Conservation (phyloP, 768 basidiomycete species). For the Russula lepida region DNA sequence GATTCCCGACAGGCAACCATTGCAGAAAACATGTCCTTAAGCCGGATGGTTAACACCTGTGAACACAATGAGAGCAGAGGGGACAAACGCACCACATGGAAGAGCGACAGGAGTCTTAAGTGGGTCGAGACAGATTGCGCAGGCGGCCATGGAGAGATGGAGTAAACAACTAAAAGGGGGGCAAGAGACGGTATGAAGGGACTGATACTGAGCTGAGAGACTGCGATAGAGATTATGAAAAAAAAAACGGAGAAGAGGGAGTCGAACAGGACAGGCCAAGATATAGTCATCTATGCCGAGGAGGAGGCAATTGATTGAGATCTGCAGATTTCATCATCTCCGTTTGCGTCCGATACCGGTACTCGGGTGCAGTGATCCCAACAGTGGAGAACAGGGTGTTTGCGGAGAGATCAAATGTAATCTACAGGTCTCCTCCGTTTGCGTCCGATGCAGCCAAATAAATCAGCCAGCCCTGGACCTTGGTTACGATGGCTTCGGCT, state of each 20-base stretch:
- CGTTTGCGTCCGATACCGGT: conserved; percentile 7
- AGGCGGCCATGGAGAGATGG: conserved; percentile 11
- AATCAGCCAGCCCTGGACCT: too few relatives aligned
- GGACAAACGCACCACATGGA: conserved; percentile 17
- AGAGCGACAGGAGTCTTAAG: conserved; percentile 15
- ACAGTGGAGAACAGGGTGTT: background rate
- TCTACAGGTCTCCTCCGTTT: background rate
- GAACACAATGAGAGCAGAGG: background rate
- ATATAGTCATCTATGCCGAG: too few relatives aligned
- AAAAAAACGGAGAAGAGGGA: background rate
- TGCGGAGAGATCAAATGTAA: background rate
- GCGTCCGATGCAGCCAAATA: background rate
- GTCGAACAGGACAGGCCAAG: background rate
- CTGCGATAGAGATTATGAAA: background rate
- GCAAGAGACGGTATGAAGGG: background rate
- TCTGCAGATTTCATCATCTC: background rate
- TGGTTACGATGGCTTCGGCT: background rate
- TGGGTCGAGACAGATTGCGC: conserved; percentile 18
- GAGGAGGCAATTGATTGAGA: too few relatives aligned
- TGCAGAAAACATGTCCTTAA: conserved; percentile 15
- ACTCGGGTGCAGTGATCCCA: too few relatives aligned
- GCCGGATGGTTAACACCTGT: background rate
- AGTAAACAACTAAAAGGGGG: background rate
- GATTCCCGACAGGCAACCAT: conserved; percentile 5
- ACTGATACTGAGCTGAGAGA: background rate